A percentile compares a stretch with the other conserved stretches of the same genome.
phyloP scores from a whole-genome alignment of 768 basidiomycete species.

The Xerocomellus chrysenteron region DNA sequence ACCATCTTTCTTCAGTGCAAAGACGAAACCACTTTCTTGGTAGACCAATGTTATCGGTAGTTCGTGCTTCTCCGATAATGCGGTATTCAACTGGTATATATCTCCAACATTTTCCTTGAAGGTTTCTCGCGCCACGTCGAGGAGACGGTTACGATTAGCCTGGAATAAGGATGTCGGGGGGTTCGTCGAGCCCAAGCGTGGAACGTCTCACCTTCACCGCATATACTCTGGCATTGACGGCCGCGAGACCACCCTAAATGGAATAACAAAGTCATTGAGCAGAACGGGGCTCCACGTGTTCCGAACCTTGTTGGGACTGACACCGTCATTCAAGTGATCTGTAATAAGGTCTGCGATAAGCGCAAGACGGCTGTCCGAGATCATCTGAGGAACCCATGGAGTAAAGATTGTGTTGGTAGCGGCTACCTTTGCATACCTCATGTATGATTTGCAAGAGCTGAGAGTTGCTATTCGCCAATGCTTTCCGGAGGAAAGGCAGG shows the following conservation, averaged over 20 bases:
- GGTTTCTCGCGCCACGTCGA: conserved; percentile 94
- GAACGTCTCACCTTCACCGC: conserved; percentile 63
- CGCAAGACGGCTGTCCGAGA: conserved; percentile 69
- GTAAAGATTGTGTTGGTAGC: not conserved
- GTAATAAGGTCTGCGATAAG: conserved; percentile 60
- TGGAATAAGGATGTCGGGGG: conserved; percentile 20
- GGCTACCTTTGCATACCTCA: conserved; percentile 41
- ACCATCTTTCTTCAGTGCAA: conserved; percentile 60
- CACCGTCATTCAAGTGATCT: conserved; percentile 72
- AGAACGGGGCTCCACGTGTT: not conserved
- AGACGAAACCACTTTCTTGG: conserved; percentile 72
- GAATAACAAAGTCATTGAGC: not conserved
- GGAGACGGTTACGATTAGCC: conserved; percentile 77
- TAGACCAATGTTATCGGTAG: conserved; percentile 68
- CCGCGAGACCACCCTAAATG: conserved; percentile 63
- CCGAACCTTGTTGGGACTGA: conserved; percentile 57
- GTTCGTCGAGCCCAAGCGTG: not conserved
- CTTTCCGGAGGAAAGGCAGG: conserved; percentile 60
- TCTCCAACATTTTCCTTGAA: conserved; percentile 93
- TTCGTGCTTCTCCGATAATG: conserved; percentile 58
- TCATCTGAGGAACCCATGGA: conserved; percentile 46
- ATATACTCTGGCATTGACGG: conserved; percentile 81
- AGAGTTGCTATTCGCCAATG: conserved; percentile 57
- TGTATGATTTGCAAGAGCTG: conserved; percentile 61
- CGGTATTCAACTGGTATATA: conserved; percentile 66